phyloP scores from a whole-genome alignment of 2,329 filamentous ascomycete genomes.

The Boeremia exigua region DNA sequence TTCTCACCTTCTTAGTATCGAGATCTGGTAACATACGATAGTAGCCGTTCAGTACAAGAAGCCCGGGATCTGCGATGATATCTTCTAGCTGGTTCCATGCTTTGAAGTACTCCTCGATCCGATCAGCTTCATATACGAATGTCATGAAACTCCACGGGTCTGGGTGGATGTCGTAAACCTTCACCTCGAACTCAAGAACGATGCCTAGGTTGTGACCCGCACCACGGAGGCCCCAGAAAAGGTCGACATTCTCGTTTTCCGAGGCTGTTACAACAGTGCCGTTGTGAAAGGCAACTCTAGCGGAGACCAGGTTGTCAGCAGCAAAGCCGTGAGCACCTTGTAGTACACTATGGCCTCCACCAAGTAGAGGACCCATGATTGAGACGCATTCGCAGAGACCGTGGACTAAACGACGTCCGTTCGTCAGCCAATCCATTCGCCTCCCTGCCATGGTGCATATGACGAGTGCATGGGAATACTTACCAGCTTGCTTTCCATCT shows the following conservation, averaged over 20 bases:
- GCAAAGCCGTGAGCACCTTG: conserved; percentile 50
- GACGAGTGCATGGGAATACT: neutral
- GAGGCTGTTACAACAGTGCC: conserved; percentile 41
- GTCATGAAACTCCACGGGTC: neutral
- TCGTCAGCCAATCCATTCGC: neutral
- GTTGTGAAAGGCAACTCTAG: neutral
- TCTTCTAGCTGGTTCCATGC: neutral
- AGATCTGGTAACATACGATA: neutral
- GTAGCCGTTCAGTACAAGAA: neutral
- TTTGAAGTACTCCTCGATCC: neutral
- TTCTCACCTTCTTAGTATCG: neutral
- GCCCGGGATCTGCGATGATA: neutral
- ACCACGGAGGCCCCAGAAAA: conserved; percentile 50
- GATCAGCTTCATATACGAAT: neutral
- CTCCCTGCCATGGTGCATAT: neutral
- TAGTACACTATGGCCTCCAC: conserved; percentile 63
- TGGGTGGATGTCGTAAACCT: conserved; percentile 18
- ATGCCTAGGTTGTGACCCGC: conserved; percentile 50
- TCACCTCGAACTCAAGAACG: conserved; percentile 45
- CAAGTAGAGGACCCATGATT: conserved; percentile 63
- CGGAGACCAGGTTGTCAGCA: conserved; percentile 43
- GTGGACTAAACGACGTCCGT: conserved; percentile 13
- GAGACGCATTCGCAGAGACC: conserved; percentile 46
- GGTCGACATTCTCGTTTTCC: conserved; percentile 34
- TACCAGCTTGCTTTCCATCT: neutral